These are phyloP conservation scores for Pholiota adiposa DNA, from an alignment of 1,284 basidiomycete species.

Conservation along the genomic window DNA sequence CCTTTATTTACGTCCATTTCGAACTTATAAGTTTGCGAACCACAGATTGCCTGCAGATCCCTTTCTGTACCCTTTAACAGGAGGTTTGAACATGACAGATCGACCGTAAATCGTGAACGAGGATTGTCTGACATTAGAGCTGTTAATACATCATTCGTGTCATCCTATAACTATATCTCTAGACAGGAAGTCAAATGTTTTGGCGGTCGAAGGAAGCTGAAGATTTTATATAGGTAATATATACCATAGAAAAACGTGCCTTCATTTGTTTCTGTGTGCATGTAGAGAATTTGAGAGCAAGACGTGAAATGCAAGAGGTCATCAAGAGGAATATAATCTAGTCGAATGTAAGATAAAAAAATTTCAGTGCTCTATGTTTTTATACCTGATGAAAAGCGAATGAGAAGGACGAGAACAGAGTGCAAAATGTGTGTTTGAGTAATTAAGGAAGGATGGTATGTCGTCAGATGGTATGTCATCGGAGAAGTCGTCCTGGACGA, in stretches of 20 bases:
- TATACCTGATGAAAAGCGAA: not conserved
- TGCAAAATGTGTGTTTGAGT: not conserved
- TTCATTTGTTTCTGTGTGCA: not conserved
- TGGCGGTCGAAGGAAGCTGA: not conserved
- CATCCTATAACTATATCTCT: constrained; percentile 13
- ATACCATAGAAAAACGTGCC: not conserved
- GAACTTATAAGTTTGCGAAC: too few species aligned
- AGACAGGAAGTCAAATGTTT: not conserved
- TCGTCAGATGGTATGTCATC: not conserved
- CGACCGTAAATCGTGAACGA: not conserved
- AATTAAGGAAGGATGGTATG: not conserved
- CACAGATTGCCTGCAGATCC: too few species aligned
- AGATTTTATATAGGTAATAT: not conserved
- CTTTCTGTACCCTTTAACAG: not conserved
- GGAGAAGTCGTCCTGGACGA: not conserved
- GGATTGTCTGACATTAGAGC: not conserved
- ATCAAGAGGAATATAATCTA: not conserved
- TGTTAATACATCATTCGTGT: constrained; percentile 11
- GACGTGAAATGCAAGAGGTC: not conserved
- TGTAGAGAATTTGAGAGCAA: not conserved
- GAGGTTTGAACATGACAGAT: not conserved
- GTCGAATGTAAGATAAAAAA: not conserved
- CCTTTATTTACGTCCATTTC: not conserved
- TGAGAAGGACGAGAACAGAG: not conserved
- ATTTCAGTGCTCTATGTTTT: not conserved